phyloP scores from a whole-genome alignment of 345 rosid species.

The Brassica nigra region DNA sequence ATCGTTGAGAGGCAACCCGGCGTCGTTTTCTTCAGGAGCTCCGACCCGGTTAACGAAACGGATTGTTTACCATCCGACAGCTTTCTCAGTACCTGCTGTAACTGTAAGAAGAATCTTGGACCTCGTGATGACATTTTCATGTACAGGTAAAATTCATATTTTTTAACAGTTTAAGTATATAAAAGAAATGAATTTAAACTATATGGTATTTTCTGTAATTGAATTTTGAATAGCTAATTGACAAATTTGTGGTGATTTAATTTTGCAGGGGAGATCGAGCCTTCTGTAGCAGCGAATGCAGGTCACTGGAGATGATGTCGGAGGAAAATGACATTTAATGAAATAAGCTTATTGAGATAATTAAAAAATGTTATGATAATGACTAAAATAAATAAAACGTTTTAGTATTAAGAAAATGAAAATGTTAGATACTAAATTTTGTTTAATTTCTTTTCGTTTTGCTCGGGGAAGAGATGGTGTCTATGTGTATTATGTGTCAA shows the following conservation, averaged over 20 bases:
- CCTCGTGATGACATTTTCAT: conserved; percentile 87
- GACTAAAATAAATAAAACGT: conserved; percentile 22
- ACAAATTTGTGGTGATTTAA: background rate
- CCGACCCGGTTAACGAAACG: conserved; percentile 38
- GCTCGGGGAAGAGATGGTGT: conserved; percentile 18
- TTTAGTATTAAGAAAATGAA: conserved; percentile 8
- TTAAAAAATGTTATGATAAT: conserved; percentile 15
- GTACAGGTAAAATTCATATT: conserved; percentile 55
- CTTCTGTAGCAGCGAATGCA: conserved; percentile 88
- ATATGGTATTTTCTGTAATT: background rate
- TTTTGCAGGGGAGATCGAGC: conserved; percentile 82
- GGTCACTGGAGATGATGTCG: conserved; percentile 65
- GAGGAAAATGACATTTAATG: conserved; percentile 45
- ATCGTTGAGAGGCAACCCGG: conserved; percentile 72
- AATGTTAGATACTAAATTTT: conserved; percentile 31
- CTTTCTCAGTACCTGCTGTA: conserved; percentile 75
- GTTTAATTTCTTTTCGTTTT: conserved; percentile 16
- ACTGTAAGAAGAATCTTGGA: conserved; percentile 79
- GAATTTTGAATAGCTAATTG: conserved; percentile 6
- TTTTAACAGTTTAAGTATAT: background rate
- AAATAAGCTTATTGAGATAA: conserved; percentile 9
- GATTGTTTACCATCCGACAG: conserved; percentile 49
- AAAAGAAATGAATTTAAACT: background rate
- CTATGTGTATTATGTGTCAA: conserved; percentile 32
- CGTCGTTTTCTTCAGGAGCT: conserved; percentile 43